Percentiles rank a stretch among this genome's conserved stretches.
Conservation (phyloP, 768 basidiomycete genomes). For the Amanita exitialis region DNA sequence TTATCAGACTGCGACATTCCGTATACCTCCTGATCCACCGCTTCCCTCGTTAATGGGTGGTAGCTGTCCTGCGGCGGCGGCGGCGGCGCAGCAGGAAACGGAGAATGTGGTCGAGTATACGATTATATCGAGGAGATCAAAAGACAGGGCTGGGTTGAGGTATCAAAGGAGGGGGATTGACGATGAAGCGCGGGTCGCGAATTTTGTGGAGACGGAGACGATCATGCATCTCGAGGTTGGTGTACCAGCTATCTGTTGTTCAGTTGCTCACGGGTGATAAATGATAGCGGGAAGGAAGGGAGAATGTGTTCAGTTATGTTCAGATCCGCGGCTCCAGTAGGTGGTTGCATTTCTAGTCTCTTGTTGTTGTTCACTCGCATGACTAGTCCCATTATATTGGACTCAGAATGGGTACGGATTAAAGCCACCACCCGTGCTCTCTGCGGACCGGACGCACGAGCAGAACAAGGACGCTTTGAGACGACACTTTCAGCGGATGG, state of each 20-base stretch:
- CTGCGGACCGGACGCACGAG: constrained; percentile 58
- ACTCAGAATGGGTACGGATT: constrained; percentile 79
- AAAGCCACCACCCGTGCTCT: constrained; percentile 79
- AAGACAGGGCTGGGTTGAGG: constrained; percentile 84
- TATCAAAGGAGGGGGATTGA: constrained; percentile 95
- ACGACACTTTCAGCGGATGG: constrained; percentile 62
- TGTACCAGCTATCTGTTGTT: neutral
- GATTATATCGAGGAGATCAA: constrained; percentile 77
- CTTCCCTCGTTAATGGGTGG: neutral
- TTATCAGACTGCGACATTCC: constrained; percentile 68
- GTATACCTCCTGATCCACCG: constrained; percentile 38
- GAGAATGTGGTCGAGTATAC: constrained; percentile 53
- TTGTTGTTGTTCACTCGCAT: constrained; percentile 9
- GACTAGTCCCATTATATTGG: constrained; percentile 85
- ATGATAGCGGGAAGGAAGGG: constrained; percentile 56
- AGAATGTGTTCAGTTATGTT: constrained; percentile 80
- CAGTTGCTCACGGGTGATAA: neutral
- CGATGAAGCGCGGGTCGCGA: constrained; percentile 87
- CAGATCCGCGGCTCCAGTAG: constrained; percentile 88
- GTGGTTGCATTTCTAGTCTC: constrained; percentile 14
- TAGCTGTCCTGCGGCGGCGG: neutral
- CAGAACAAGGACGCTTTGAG: constrained; percentile 64
- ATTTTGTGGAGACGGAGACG: constrained; percentile 94
- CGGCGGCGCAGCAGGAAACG: neutral
- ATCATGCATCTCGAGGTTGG: constrained; percentile 74